Evolutionary conservation across 192 early-diverging fungal genomes (phyloP).

Genomic region (Coemansia javaensis): DNA sequence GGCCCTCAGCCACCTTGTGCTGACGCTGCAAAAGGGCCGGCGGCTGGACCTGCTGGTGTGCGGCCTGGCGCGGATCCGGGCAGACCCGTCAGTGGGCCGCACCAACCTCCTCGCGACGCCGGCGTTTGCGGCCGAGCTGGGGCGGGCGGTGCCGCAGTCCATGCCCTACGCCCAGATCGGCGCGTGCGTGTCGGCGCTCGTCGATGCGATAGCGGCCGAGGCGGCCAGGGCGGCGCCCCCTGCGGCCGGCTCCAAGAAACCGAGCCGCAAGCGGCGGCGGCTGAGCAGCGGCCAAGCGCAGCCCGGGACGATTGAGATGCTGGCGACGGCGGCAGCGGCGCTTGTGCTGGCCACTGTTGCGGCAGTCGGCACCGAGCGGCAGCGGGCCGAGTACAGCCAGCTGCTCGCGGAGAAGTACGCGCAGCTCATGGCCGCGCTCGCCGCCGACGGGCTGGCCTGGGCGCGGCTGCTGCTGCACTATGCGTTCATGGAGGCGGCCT

Average conservation of each 20-base stretch:
- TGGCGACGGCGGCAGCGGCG: slow-evolving; percentile 18
- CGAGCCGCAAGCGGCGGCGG: slow-evolving; percentile 21
- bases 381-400: slow-evolving; percentile 15
- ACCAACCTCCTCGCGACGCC: slow-evolving; percentile 19
- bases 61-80: slow-evolving; percentile 5
- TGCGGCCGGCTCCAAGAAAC: background rate
- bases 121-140: slow-evolving; percentile 10
- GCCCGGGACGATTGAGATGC: slow-evolving; percentile 1
- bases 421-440: slow-evolving; percentile 1
- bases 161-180: slow-evolving; percentile 41
- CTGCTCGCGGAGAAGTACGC: slow-evolving; percentile 9
- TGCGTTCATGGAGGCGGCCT: slow-evolving; percentile 21
- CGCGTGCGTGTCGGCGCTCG: slow-evolving; percentile 8
- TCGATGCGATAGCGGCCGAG: slow-evolving; percentile 9
- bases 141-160: slow-evolving; percentile 17
- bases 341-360: slow-evolving; percentile 25
- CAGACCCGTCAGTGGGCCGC: background rate
- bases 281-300: slow-evolving; percentile 1
- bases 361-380: slow-evolving; percentile 29
- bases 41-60: slow-evolving; percentile 26
- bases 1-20: slow-evolving; percentile 16
- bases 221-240: background rate
- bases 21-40: slow-evolving; percentile 22
- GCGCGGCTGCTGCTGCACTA: slow-evolving; percentile 39
- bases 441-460: slow-evolving; percentile 8